Conservation (phyloP, 495 filamentous ascomycete species). For the Penicillium soppii region DNA sequence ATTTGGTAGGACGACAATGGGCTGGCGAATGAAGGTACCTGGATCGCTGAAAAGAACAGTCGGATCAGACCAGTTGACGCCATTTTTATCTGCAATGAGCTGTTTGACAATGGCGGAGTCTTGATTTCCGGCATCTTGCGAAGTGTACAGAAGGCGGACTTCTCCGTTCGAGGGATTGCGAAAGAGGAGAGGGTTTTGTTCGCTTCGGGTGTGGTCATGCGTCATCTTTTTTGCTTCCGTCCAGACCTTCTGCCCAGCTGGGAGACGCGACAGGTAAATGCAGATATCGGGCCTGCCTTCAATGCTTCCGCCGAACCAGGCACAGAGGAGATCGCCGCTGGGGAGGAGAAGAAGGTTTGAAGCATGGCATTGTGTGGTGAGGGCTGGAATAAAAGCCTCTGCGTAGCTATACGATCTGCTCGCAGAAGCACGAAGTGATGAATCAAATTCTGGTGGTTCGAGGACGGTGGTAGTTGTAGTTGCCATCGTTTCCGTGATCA, state of each 20-base stretch:
- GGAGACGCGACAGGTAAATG: constrained; percentile 23
- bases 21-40: constrained; percentile 26
- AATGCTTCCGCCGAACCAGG: constrained; percentile 28
- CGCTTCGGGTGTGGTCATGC: constrained; percentile 24
- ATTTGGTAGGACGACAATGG: constrained; percentile 14
- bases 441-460: constrained; percentile 4
- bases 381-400: constrained; percentile 24
- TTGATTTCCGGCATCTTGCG: constrained; percentile 23
- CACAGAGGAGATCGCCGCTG: constrained; percentile 24
- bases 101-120: constrained; percentile 27
- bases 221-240: constrained; percentile 17
- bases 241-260: constrained; percentile 10
- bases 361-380: constrained; percentile 26
- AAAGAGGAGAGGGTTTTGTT: constrained; percentile 26
- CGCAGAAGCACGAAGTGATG: neutral
- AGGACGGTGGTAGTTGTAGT: neutral
- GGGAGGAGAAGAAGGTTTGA: constrained; percentile 25
- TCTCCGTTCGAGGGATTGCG: constrained; percentile 17
- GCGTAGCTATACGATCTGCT: neutral
- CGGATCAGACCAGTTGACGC: constrained; percentile 16
- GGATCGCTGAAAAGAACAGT: constrained; percentile 17
- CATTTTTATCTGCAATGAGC: constrained; percentile 9
- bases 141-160: constrained; percentile 24
- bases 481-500: constrained; percentile 5
- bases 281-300: constrained; percentile 27